Base-by-base conservation (phyloP, 176 grass and related monocot species). In the Aegilops umbellulata region DNA sequence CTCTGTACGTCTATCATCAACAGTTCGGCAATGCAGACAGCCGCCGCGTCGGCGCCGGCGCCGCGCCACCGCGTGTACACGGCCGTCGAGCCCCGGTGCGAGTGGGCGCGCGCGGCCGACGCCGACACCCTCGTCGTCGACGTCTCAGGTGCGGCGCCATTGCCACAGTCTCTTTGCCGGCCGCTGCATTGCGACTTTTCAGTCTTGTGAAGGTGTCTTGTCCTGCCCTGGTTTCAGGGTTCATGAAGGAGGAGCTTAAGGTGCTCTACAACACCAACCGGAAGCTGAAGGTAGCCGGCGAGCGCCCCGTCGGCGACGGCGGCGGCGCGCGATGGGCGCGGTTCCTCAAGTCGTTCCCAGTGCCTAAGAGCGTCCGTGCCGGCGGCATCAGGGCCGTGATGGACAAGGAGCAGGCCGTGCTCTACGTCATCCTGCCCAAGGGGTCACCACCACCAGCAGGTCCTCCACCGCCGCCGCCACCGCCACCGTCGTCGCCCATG, bases 161-260 rank as follows among this genome's bases (percentile, higher is more conserved):
- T 8, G 10, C 8, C 35, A 36, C 29, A 30, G 35, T 36, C 35
- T 72, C 11, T 14, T 22, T 39, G n/a, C 20, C 12, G 7, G 13
- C 20, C 9, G 7, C 25, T 24, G 51, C 71, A 77, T 57, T 7
- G 53, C 0, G 36, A 25, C 4, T 1, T 24, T 42, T 42, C 29
- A 22, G 7, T 23, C 6, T 75, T 80, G 15, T 87, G 29, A 87
- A 27, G 69, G n/a, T 29, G 5, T 20, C 23, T 27, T 27, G 44
- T 69, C 25, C 55, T 10, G 61, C 16, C 3, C 2, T 62, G 10
- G 6, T 53, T 47, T 7, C 84, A 94, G 92, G 89, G 22, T 94
- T 91, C 87, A 87, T 63, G 71, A 89, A 87, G 73, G 92, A 94
- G 41, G 84, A 94, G 61, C 69, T 94, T 19, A 87, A 4, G 44